A percentile compares a stretch with the other conserved stretches of the same genome.
These are phyloP conservation scores for Backusella macrospora DNA, from an alignment of 192 early-diverging fungal species.

Conservation along the genomic window DNA sequence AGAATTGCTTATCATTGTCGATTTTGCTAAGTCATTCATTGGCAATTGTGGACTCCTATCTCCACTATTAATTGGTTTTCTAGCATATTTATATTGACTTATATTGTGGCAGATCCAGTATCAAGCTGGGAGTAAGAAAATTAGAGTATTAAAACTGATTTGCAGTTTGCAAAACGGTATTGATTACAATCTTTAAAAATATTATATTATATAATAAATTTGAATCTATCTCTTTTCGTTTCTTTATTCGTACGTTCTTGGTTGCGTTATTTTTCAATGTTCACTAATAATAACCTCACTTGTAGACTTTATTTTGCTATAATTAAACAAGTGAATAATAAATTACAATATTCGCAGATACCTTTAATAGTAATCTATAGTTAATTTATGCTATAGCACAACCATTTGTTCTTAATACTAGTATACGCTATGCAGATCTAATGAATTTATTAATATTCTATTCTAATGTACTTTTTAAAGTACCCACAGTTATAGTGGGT, in stretches of 20 bases:
- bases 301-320: constrained; percentile 46
- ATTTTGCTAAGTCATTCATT: constrained; percentile 43
- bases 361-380: neutral
- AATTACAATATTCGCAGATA: neutral
- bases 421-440: constrained; percentile 13
- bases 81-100: constrained; percentile 51
- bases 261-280: constrained; percentile 47
- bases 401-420: constrained; percentile 56
- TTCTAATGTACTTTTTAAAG: too few relatives aligned
- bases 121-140: constrained; percentile 47
- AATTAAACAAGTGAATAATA: constrained; percentile 46
- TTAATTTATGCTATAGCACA: constrained; percentile 45
- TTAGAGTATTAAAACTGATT: constrained; percentile 44
- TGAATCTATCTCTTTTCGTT: too few relatives aligned
- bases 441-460: too few relatives aligned
- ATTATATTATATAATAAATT: too few relatives aligned
- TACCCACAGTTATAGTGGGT: constrained; percentile 45
- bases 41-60: constrained; percentile 27
- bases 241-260: too few relatives aligned
- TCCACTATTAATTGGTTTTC: constrained; percentile 46
- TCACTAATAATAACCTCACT: constrained; percentile 30
- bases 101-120: constrained; percentile 42
- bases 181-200: too few relatives aligned
- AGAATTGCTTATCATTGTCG: neutral
- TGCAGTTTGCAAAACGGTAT: too few relatives aligned